Percentiles rank a stretch among this genome's conserved stretches.
Evolutionary conservation across 2,329 filamentous ascomycete species (phyloP).

Genomic region (Aspergillus tanneri): DNA sequence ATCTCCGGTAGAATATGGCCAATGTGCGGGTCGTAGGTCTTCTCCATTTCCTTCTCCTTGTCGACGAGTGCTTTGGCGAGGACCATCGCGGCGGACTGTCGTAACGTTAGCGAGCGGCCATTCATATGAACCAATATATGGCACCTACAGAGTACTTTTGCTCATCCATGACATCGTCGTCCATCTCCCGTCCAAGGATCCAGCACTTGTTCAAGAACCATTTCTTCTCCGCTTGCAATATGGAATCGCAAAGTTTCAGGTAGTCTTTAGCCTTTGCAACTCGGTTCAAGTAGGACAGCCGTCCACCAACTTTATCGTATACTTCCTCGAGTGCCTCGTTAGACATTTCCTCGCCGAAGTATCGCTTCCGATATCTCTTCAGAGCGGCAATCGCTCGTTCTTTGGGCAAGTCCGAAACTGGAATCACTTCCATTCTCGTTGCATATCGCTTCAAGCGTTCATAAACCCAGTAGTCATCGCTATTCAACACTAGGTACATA

Average conservation of each 20-base stretch:
- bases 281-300: constrained; percentile 81
- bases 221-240: constrained; percentile 69
- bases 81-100: constrained; percentile 83
- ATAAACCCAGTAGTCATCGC: constrained; percentile 98
- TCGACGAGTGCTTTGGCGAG: constrained; percentile 90
- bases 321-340: constrained; percentile 66
- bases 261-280: constrained; percentile 86
- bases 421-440: constrained; percentile 90
- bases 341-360: constrained; percentile 62
- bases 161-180: constrained; percentile 98
- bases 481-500: constrained; percentile 73
- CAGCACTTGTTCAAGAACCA: constrained; percentile 80
- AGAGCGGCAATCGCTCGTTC: constrained; percentile 73
- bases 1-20: constrained; percentile 79
- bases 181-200: constrained; percentile 74
- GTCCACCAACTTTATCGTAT: constrained; percentile 82
- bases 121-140: not conserved
- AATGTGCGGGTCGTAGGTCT: constrained; percentile 61
- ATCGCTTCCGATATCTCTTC: constrained; percentile 74
- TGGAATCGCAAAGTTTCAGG: constrained; percentile 71
- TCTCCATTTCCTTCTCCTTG: constrained; percentile 62
- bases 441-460: constrained; percentile 89
- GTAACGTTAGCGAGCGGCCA: constrained; percentile 16
- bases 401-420: constrained; percentile 80
- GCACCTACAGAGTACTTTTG: constrained; percentile 89